A percentile compares a stretch with the other conserved stretches of the same genome.
These are phyloP conservation scores for Colletotrichum horii DNA, from an alignment of 2,329 filamentous ascomycete genomes.

Conservation along the genomic window DNA sequence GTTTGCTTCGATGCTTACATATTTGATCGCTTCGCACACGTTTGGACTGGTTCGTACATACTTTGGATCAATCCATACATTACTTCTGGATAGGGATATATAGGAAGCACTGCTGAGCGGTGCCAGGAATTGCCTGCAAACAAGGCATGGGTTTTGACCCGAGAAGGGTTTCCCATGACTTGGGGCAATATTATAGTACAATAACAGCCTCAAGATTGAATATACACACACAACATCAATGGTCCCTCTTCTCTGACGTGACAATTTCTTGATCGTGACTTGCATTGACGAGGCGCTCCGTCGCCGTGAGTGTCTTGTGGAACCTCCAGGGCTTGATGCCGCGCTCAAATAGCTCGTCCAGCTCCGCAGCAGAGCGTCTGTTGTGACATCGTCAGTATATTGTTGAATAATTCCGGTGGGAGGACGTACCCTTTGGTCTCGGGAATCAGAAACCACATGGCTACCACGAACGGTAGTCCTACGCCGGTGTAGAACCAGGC, in stretches of 20 bases:
- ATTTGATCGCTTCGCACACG: not conserved
- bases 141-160: not conserved
- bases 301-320: conserved; percentile 20
- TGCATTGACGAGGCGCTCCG: not conserved
- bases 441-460: conserved; percentile 28
- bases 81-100: not conserved
- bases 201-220: not conserved
- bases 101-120: not conserved
- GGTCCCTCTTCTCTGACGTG: not conserved
- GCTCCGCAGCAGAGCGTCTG: conserved; percentile 26
- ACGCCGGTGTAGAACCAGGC: conserved; percentile 33
- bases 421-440: conserved; percentile 20
- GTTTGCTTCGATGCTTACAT: not conserved
- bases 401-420: not conserved
- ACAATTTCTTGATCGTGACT: not conserved
- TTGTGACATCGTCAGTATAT: not conserved
- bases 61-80: no score
- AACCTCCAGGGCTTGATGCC: conserved; percentile 30
- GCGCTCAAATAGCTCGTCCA: conserved; percentile 29
- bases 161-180: not conserved
- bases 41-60: not conserved
- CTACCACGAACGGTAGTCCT: conserved; percentile 31
- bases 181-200: not conserved
- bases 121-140: not conserved
- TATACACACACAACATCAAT: not conserved